Evolutionary conservation across 2,329 filamentous ascomycete genomes (phyloP).

Genomic region (Sporothrix pseudoabietina): DNA sequence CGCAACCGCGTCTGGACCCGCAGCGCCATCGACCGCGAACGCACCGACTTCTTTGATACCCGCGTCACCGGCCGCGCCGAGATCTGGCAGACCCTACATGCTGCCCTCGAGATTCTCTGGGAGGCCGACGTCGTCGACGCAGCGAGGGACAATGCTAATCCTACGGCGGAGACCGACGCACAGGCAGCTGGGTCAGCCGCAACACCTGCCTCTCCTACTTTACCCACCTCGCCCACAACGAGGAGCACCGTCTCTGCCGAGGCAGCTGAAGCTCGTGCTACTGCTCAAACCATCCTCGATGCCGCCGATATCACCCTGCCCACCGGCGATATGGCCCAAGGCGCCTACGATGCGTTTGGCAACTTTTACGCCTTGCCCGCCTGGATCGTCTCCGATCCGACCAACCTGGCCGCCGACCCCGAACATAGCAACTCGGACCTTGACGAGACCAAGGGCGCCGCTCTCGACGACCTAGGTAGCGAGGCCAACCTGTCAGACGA

Average conservation of each 20-base stretch:
- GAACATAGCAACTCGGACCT: constrained; percentile 30
- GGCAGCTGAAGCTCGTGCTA: constrained; percentile 53
- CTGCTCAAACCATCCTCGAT: constrained; percentile 78
- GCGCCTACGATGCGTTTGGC: constrained; percentile 71
- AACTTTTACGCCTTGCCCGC: constrained; percentile 70
- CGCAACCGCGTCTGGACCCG: constrained; percentile 69
- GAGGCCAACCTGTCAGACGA: constrained; percentile 19
- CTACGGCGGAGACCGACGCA: neutral
- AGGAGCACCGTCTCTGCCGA: constrained; percentile 43
- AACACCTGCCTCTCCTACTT: neutral
- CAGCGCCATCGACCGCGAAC: constrained; percentile 67
- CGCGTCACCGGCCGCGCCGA: constrained; percentile 75
- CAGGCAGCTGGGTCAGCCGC: neutral
- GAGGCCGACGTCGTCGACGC: constrained; percentile 43
- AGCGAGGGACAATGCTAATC: neutral
- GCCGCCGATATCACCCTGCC: constrained; percentile 76
- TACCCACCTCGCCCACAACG: constrained; percentile 31
- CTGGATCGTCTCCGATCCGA: constrained; percentile 68
- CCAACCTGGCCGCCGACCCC: constrained; percentile 50
- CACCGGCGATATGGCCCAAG: constrained; percentile 70
- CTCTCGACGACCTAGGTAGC: constrained; percentile 26
- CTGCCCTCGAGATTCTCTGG: constrained; percentile 69
- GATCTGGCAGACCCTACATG: constrained; percentile 75
- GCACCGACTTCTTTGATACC: constrained; percentile 87
- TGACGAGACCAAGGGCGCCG: constrained; percentile 38